Evolutionary conservation across 179 eudicot species (phyloP), one percentile per base, ranked within the genome.

Genomic region (Pouteria campechiana): DNA sequence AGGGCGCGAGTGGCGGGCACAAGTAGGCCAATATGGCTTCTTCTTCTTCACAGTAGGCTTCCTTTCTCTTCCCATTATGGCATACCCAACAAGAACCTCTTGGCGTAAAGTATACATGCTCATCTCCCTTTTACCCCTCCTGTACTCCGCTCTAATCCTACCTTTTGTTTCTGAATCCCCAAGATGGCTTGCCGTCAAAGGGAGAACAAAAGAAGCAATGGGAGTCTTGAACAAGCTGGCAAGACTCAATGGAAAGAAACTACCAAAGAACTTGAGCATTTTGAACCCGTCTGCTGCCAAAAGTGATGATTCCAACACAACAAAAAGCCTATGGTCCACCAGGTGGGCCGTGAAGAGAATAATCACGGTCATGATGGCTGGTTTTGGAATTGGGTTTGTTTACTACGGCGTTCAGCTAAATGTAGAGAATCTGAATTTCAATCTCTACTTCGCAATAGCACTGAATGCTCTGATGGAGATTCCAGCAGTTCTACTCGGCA

Each of bases 31-130:
- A 17, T 64, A 41, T 5, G 83, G 83, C 4, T 76, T 76, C 57
- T 65, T 76, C 54, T 72, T 68, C 68, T 76, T 64, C 61, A 60
- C 78, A 0, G 35, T 52, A 13, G 83, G 83, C 20, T 76, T 72
- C 14, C 56, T 72, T 10, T 64, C 83, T 0, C 42, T 76, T 2
- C 83, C 78, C 9, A 8, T 65, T 5, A 68, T 76, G 3, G 75
- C 78, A 7, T 72, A 50, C 14, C 57, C 48, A 3, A 65, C 64
- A 3, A 55, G 64, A 46, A 48, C 41, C 20, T 58, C 48, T 3
- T 76, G 83, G 83, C 58, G 78, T 34, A 36, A 15, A 12, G 35
- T 76, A 1, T 66, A 76, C 33, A 24, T 16, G 25, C 30, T 58
- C 21, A 63, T 57, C 0, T 61, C 75, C 0, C 12, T 55, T 11